phyloP scores from a whole-genome alignment of 2,329 filamentous ascomycete species.

The Aspergillus terreus region DNA sequence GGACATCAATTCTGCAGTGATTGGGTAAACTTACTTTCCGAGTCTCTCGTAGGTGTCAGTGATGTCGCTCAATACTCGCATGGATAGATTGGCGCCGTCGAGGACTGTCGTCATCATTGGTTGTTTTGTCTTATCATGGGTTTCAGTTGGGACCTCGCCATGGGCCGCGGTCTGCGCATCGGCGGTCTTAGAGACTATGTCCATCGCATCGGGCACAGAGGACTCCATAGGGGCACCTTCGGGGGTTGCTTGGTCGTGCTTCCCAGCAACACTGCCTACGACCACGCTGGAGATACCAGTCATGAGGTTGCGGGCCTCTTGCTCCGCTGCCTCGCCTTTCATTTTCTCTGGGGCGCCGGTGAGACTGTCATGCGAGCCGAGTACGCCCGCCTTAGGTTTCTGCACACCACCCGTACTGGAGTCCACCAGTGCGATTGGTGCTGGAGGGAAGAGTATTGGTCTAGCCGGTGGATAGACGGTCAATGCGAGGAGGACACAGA shows the following conservation, averaged over 20 bases:
- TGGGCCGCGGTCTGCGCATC: constrained; percentile 48
- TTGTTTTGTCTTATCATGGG: constrained; percentile 66
- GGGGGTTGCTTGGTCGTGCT: constrained; percentile 65
- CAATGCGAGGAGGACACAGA: constrained; percentile 59
- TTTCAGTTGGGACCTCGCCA: constrained; percentile 50
- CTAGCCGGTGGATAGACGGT: constrained; percentile 64
- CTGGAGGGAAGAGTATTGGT: constrained; percentile 67
- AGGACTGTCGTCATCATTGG: constrained; percentile 75
- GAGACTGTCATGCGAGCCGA: constrained; percentile 71
- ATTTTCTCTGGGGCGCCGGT: constrained; percentile 81
- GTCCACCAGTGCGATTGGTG: constrained; percentile 70
- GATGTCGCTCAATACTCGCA: constrained; percentile 62
- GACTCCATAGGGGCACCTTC: constrained; percentile 33
- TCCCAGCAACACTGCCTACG: constrained; percentile 70
- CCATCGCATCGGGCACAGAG: constrained; percentile 38
- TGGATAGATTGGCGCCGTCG: constrained; percentile 69
- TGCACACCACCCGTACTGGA: constrained; percentile 68
- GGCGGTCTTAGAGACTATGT: constrained; percentile 42
- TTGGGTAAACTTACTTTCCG: constrained; percentile 47
- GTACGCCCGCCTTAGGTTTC: constrained; percentile 69
- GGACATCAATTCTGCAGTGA: neutral
- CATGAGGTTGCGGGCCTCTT: constrained; percentile 77
- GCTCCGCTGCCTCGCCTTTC: constrained; percentile 78
- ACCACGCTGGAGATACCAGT: constrained; percentile 71
- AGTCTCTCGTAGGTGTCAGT: constrained; percentile 63